Conservation (phyloP, 1,139 yeast genomes). For the Sugiyamaella grinbergsii region DNA sequence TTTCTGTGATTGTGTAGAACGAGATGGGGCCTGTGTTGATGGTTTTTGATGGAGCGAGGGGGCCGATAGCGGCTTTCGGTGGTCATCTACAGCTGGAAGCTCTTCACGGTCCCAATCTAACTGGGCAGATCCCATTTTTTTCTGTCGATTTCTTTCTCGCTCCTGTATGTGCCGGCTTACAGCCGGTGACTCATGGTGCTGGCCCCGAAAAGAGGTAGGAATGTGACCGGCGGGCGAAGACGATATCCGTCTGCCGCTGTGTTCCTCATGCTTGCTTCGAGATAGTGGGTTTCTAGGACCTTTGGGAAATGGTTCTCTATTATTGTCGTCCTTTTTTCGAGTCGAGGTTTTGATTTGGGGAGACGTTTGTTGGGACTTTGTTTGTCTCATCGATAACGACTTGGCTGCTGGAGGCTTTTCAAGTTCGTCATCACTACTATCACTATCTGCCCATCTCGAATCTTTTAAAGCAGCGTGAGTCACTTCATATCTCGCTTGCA, state of each 20-base stretch:
- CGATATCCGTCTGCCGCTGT: neutral
- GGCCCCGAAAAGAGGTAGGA: neutral
- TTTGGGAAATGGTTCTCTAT: neutral
- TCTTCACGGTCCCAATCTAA: constrained; percentile 21
- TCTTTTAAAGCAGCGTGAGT: constrained; percentile 3
- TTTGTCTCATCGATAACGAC: neutral
- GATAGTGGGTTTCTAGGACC: neutral
- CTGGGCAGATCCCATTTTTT: constrained; percentile 18
- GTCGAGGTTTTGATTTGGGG: neutral
- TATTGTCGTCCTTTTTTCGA: neutral
- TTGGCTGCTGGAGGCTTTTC: neutral
- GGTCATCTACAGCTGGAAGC: neutral
- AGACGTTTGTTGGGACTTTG: neutral
- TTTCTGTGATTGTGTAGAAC: neutral
- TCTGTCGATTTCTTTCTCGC: constrained; percentile 20
- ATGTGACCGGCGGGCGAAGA: neutral
- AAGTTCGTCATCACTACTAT: neutral
- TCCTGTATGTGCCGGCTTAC: constrained; percentile 15
- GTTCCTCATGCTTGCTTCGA: neutral
- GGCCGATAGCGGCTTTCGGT: neutral
- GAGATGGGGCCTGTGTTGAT: too few relatives aligned
- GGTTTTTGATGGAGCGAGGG: neutral
- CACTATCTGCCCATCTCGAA: constrained; percentile 10
- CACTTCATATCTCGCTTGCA: neutral
- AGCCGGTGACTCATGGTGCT: neutral